Evolutionary conservation across 352 stramenopile species (phyloP), one percentile per base, ranked within the genome.

Genomic region (Globisporangium solare): DNA sequence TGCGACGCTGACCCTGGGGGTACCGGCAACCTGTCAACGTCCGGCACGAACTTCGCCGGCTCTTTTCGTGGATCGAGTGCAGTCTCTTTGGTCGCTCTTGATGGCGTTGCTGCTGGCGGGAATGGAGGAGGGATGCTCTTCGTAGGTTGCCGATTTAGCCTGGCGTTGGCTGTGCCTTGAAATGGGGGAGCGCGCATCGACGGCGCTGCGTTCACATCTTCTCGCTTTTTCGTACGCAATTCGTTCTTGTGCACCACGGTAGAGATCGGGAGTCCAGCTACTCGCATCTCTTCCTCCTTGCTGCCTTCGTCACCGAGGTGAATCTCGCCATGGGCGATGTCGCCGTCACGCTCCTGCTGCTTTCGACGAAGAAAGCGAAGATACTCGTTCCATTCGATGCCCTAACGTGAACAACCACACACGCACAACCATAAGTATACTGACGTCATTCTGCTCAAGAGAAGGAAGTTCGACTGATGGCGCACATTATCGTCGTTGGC

Each of bases 321-420:
- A 6, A 15, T 10, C 2, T 35, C 56, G 20, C 17, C 50, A 22
- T 17, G 59, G 7, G 37, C 31, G 14, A 52, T 43, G 5, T 41
- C 11, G 1, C 6, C 5, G 5, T 50, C 51, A 31, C 47, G 51
- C 15, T 53, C 27, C 15, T 63, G 56, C 42, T 68, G 51, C 35
- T 64, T 67, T n/a, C 43, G 18, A 22, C 67, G 49, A 0, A 89
- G 53, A 48, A 84, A 86, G 12, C 56, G 56, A 15, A 89, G 58
- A 66, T 79, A 89, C 35, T 89, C 76, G n/a, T 54, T 24, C 79
- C 79, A 89, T 46, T 81, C 66, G 14, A 86, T 70, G 17, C 64
- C 58, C 72, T 85, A 32, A 24, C 17, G 3, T 20, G 40, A 60
- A 52, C 15, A 31, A 53, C 2, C 2, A 17, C 27, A 6, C 40